These are phyloP conservation scores for Claviceps spartinae DNA, from an alignment of 2,329 filamentous ascomycete species.

Conservation along the genomic window DNA sequence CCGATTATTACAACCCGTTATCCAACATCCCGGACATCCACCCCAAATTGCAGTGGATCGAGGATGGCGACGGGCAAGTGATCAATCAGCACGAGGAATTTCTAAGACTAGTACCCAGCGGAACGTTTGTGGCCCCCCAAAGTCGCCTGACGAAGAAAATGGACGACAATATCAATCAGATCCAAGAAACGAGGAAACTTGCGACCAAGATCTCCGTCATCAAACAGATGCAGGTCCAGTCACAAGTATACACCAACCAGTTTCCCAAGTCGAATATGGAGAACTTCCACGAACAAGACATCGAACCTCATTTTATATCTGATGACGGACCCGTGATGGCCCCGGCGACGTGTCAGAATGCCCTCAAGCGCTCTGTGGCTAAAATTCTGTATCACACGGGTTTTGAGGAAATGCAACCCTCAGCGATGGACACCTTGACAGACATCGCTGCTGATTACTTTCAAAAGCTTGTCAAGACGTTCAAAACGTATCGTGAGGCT, in stretches of 20 bases:
- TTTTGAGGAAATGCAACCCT: constrained; percentile 94
- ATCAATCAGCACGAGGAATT: constrained; percentile 81
- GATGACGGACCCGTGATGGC: constrained; percentile 84
- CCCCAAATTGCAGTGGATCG: constrained; percentile 68
- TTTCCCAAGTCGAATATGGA: constrained; percentile 93
- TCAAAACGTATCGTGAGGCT: constrained; percentile 71
- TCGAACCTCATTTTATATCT: constrained; percentile 77
- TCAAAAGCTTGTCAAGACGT: constrained; percentile 62
- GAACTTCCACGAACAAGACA: constrained; percentile 75
- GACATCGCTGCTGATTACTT: constrained; percentile 87
- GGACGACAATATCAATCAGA: constrained; percentile 81
- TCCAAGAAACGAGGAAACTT: constrained; percentile 92
- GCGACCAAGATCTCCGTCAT: constrained; percentile 95
- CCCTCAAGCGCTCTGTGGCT: constrained; percentile 78
- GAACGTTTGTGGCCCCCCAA: constrained; percentile 61
- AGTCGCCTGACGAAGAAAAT: constrained; percentile 67
- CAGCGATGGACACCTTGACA: constrained; percentile 78
- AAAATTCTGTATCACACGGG: constrained; percentile 94
- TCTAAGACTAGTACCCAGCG: constrained; percentile 60
- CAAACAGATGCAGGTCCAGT: constrained; percentile 98
- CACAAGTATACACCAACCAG: constrained; percentile 95
- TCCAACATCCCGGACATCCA: constrained; percentile 77
- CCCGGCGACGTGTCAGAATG: constrained; percentile 65
- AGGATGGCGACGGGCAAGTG: constrained; percentile 78
- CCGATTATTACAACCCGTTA: constrained; percentile 87